These are phyloP conservation scores for Tylopilus vinaceipallidus DNA, from an alignment of 768 basidiomycete genomes.

Conservation along the genomic window DNA sequence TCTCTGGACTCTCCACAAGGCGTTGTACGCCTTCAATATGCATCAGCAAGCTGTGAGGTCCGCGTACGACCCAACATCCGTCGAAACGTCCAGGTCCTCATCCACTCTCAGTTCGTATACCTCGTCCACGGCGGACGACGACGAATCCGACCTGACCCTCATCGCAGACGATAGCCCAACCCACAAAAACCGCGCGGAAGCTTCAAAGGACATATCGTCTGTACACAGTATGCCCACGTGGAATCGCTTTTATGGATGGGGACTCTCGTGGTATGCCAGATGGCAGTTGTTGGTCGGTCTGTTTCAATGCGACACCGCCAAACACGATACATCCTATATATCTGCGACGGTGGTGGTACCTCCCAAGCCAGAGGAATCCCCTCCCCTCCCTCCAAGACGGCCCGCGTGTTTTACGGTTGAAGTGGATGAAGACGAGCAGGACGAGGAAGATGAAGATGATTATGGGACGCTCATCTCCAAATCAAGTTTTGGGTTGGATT, in stretches of 20 bases:
- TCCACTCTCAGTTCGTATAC: conserved; percentile 21
- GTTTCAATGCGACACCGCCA: conserved; percentile 31
- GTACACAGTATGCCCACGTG: conserved; percentile 7
- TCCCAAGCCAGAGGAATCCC: not conserved
- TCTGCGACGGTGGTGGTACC: not conserved
- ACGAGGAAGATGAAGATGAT: conserved; percentile 27
- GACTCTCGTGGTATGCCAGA: conserved; percentile 50
- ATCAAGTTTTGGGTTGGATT: conserved; percentile 15
- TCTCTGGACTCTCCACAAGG: conserved; percentile 66
- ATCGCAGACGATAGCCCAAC: conserved; percentile 44
- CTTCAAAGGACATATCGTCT: conserved; percentile 10
- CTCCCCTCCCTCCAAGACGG: conserved; percentile 1
- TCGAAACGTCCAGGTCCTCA: conserved; percentile 15
- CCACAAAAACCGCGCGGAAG: conserved; percentile 1
- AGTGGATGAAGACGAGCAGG: conserved; percentile 19
- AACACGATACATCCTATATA: not conserved
- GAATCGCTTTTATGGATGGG: conserved; percentile 34
- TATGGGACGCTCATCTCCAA: conserved; percentile 24
- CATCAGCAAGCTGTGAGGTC: conserved; percentile 29
- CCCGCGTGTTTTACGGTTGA: conserved; percentile 24
- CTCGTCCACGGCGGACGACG: conserved; percentile 21
- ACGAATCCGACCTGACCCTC: conserved; percentile 57
- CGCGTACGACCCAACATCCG: conserved; percentile 6
- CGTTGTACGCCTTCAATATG: conserved; percentile 61
- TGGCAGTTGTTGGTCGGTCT: conserved; percentile 53